Evolutionary conservation across 345 rosid species (phyloP).

Genomic region (Heritiera littoralis): DNA sequence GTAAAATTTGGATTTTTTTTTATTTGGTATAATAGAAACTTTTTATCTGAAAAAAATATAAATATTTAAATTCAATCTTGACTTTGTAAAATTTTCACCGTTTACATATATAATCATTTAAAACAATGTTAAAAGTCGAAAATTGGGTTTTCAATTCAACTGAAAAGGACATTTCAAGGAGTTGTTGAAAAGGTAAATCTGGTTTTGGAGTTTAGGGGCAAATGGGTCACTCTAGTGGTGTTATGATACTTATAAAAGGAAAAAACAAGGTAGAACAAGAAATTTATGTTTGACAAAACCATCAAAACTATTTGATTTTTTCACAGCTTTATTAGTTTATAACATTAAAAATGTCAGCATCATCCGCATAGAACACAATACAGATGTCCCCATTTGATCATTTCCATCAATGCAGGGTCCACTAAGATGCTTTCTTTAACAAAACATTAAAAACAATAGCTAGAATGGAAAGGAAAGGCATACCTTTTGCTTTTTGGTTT

Average conservation of each 20-base stretch:
- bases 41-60: no score
- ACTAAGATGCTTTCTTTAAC: constrained; percentile 28
- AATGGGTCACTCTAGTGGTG: constrained; percentile 3
- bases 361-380: not conserved
- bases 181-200: constrained; percentile 18
- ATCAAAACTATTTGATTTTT: not conserved
- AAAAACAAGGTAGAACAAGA: no score
- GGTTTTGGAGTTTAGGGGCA: not conserved
- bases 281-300: not conserved
- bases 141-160: not conserved
- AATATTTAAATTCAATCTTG: no score
- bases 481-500: constrained; percentile 35
- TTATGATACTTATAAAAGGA: not conserved
- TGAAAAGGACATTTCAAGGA: constrained; percentile 15
- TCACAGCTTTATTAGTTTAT: constrained; percentile 16
- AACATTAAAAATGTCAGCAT: not conserved
- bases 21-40: no score
- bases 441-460: no score
- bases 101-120: no score
- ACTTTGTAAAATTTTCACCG: no score
- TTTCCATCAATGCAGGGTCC: constrained; percentile 31
- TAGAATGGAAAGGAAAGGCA: constrained; percentile 17
- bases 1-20: not conserved
- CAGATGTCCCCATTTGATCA: constrained; percentile 23
- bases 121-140: not conserved